phyloP scores from a whole-genome alignment of 805 yeast species.

The Candida golubevii region DNA sequence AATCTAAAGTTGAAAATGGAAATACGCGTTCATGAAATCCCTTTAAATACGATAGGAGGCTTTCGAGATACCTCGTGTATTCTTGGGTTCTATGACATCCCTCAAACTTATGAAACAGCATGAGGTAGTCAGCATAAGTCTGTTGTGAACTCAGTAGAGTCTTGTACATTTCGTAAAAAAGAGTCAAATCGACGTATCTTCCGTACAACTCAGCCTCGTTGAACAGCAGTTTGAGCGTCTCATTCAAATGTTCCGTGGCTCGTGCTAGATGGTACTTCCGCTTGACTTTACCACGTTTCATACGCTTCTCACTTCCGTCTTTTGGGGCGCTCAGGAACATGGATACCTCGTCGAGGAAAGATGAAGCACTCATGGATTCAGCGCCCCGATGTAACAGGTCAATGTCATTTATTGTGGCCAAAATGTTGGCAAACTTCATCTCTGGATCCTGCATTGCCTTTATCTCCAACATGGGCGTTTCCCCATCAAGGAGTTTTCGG shows the following conservation, averaged over 20 bases:
- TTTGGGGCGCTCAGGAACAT: constrained; percentile 29
- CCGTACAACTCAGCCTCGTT: constrained; percentile 63
- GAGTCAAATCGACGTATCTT: constrained; percentile 52
- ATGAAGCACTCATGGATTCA: constrained; percentile 15
- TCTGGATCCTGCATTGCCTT: constrained; percentile 17
- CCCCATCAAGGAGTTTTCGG: neutral
- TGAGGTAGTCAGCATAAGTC: constrained; percentile 50
- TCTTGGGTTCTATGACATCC: constrained; percentile 17
- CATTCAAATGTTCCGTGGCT: constrained; percentile 44
- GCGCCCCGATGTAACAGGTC: constrained; percentile 15
- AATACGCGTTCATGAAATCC: constrained; percentile 41
- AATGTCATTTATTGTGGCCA: constrained; percentile 21
- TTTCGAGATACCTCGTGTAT: constrained; percentile 43
- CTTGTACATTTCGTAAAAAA: constrained; percentile 51
- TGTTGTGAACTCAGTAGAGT: constrained; percentile 25
- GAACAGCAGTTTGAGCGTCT: constrained; percentile 43
- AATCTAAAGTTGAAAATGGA: constrained; percentile 8
- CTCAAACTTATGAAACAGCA: constrained; percentile 37
- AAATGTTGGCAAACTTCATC: constrained; percentile 30
- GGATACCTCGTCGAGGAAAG: constrained; percentile 12
- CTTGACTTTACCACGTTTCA: constrained; percentile 20
- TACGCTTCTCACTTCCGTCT: constrained; percentile 18
- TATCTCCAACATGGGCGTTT: constrained; percentile 10
- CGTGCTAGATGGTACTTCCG: constrained; percentile 44
- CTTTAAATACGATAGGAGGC: constrained; percentile 47